Conservation (phyloP, 257 asterid species). For the Fraxinus americana region DNA sequence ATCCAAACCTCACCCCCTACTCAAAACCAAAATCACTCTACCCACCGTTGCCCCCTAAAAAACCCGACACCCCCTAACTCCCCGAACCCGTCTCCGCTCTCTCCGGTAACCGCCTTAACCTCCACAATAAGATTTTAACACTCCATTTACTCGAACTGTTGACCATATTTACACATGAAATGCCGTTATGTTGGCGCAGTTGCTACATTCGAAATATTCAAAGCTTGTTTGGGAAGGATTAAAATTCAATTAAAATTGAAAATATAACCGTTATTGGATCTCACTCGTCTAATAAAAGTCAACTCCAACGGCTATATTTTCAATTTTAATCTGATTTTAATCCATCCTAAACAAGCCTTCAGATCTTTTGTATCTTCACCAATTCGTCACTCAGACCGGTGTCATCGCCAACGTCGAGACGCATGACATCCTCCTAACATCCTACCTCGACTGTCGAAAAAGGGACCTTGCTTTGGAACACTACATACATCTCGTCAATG, state of each 20-base stretch:
- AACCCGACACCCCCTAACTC: slow-evolving; percentile 80
- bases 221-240: too few species aligned
- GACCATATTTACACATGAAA: slow-evolving; percentile 41
- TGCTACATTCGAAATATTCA: slow-evolving; percentile 66
- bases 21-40: slow-evolving; percentile 3
- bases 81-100: slow-evolving; percentile 78
- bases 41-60: slow-evolving; percentile 45
- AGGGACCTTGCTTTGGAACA: slow-evolving; percentile 82
- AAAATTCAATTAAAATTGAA: too few species aligned
- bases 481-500: slow-evolving; percentile 67
- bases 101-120: slow-evolving; percentile 8
- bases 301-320: too few species aligned
- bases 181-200: slow-evolving; percentile 81
- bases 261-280: too few species aligned
- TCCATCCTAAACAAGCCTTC: slow-evolving; percentile 4
- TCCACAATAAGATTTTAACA: slow-evolving; percentile 33
- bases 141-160: slow-evolving; percentile 84
- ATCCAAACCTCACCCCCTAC: too few species aligned
- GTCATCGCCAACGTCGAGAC: slow-evolving; percentile 73
- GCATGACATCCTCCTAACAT: slow-evolving; percentile 59
- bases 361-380: slow-evolving; percentile 80
- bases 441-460: slow-evolving; percentile 78
- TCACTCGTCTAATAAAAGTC: too few species aligned
- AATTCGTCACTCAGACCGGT: slow-evolving; percentile 90
- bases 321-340: too few species aligned